Evolutionary conservation across 495 filamentous ascomycete genomes (phyloP), one percentile per base, ranked within the genome.

Genomic region (Penicillium malachiteum): DNA sequence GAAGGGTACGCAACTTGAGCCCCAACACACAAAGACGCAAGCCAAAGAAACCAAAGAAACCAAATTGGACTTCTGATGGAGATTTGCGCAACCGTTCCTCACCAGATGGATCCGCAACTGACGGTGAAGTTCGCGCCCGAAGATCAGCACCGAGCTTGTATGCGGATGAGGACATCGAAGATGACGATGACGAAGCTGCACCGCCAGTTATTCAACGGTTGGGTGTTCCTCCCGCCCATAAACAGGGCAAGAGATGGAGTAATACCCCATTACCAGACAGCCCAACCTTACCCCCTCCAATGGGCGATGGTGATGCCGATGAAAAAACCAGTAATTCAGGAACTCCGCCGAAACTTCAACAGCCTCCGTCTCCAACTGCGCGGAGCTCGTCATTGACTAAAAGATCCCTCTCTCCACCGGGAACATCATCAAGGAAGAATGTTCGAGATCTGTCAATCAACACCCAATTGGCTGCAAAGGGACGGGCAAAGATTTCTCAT

Each of bases 391-490:
- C 63, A 30, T 33, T 57, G 30, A 61, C 42, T 12, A 2, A 59
- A 14, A 57, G 45, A 39, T 59, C 56, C 21, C 33, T 48, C 3
- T 60, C 66, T 10, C 46, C 60, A 37, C 54, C 53, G 26, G 65
- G 64, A 3, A 35, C 49, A 7, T 32, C 52, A 10, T 67, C 67
- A 14, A 71, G 64, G 47, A 75, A 70, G 60, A 78, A 78, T 39
- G 68, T 72, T 4, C 67, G 69, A 41, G 73, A 77, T 42, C 73
- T 77, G 18, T 76, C 71, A 1, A 77, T 78, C 42, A 71, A 78
- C 47, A 74, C 71, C 12, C 59, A 72, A 59, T 48, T 77, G 46
- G 73, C 76, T 17, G 39, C 69, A 16, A 54, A 56, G 21, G 67
- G 67, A 37, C 63, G 55, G 16, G 52, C 60, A 12, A 75, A 73